Evolutionary conservation across 192 early-diverging fungal genomes (phyloP), one percentile per base, ranked within the genome.

Genomic region (Backusella psychrophila): DNA sequence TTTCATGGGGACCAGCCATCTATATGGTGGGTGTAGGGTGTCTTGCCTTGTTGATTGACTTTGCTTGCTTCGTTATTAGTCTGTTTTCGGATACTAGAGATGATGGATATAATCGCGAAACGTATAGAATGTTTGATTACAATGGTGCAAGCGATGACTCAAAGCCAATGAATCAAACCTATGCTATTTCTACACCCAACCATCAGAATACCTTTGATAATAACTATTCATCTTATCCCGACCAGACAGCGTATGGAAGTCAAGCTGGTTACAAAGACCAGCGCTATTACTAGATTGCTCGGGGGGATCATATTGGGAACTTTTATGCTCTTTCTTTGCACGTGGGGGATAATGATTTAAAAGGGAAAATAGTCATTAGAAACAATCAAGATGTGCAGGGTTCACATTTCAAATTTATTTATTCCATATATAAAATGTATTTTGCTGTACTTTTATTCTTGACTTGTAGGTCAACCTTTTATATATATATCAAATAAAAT

Each of bases 11-110:
- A 9, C 59, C 65, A 2, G 66, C 65, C 12, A 44, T 75, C 31
- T 75, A 75, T 29, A 29, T 75, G 38, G 11, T 68, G 3, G 41
- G 74, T 35, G 42, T 65, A 42, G 74, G 74, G 12, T 38, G 23
- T 21, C 63, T 65, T 5, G 41, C 41, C 7, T 7, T 67, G 4
- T 8, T 75, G 1, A 53, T 66, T 12, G 14, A 38, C 46, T 66
- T 75, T n/a, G 74, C 19, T 0, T 75, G 56, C 15, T 75, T 67
- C 3, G 17, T 67, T 1, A 42, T 17, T 19, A 67, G 41, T 7
- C 36, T 71, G 29, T 71, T 71, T 31, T 49, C 70, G 4, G 35
- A 38, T 6, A 4, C 9, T 31, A 23, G 23, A 29, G 11, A 29
- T 63, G 15, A 46, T 71, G 33, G 9, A 49, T 14, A 49, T 15